Evolutionary conservation across 306 rosid genomes (phyloP).

Genomic region (Prunus padus): DNA sequence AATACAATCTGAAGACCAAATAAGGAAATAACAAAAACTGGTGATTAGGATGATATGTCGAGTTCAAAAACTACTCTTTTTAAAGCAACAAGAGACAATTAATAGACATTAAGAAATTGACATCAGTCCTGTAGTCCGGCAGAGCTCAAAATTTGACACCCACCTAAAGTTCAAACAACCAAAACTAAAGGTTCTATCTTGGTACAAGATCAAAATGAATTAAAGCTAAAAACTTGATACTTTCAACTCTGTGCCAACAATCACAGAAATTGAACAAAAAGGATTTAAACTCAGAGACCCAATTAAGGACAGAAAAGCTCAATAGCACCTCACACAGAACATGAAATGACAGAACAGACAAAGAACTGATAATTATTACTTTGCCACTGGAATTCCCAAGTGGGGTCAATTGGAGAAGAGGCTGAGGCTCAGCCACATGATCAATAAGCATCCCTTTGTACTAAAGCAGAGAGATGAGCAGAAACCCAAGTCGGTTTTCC

Average conservation of each 20-base stretch:
- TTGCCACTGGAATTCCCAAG: slow-evolving; percentile 27
- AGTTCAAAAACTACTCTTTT: not conserved
- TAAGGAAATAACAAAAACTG: not conserved
- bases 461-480: slow-evolving; percentile 15
- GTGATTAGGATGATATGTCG: not conserved
- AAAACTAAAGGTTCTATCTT: slow-evolving; percentile 9
- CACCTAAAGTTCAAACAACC: slow-evolving; percentile 19
- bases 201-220: slow-evolving; percentile 14
- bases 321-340: slow-evolving; percentile 21
- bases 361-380: slow-evolving; percentile 25
- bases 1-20: slow-evolving; percentile 30
- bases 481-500: slow-evolving; percentile 18
- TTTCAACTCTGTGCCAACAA: slow-evolving; percentile 13
- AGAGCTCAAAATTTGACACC: not conserved
- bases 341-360: slow-evolving; percentile 26
- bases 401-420: slow-evolving; percentile 31
- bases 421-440: slow-evolving; percentile 20
- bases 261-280: slow-evolving; percentile 7
- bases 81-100: slow-evolving; percentile 11
- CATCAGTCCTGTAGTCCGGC: slow-evolving; percentile 13
- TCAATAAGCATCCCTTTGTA: slow-evolving; percentile 19
- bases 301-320: slow-evolving; percentile 8
- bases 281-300: slow-evolving; percentile 20
- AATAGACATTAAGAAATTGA: slow-evolving; percentile 19
- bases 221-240: slow-evolving; percentile 7